Evolutionary conservation across 331 rosid genomes (phyloP).

Genomic region (Telfairia occidentalis): DNA sequence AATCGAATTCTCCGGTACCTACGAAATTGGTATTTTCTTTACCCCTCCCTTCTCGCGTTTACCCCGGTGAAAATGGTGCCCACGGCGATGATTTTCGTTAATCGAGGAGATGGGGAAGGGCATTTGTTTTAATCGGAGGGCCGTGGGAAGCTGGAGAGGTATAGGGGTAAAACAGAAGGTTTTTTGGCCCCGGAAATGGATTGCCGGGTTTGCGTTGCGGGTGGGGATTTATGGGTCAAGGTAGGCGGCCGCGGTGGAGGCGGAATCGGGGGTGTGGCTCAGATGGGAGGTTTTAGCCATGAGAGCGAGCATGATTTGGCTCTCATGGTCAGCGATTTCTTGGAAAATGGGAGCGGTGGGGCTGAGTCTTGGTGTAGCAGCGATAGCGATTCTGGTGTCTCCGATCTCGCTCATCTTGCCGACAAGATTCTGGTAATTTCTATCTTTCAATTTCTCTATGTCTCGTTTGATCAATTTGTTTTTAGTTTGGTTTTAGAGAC

Average conservation of each 20-base stretch:
- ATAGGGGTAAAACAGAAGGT: slow-evolving; percentile 9
- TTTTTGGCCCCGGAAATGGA: slow-evolving; percentile 32
- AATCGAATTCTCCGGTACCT: neutral
- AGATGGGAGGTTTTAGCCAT: slow-evolving; percentile 63
- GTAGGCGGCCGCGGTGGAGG: slow-evolving; percentile 9
- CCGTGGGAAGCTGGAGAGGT: slow-evolving; percentile 12
- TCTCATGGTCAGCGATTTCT: slow-evolving; percentile 74
- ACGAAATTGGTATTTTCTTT: neutral
- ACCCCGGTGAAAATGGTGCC: no score
- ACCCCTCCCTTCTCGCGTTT: neutral
- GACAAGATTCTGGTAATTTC: slow-evolving; percentile 56
- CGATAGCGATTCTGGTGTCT: slow-evolving; percentile 71
- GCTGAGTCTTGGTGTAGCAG: slow-evolving; percentile 85
- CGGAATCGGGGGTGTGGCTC: slow-evolving; percentile 23
- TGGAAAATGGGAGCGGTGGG: slow-evolving; percentile 78
- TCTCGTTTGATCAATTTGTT: neutral
- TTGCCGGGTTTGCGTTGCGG: slow-evolving; percentile 43
- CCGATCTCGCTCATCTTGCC: slow-evolving; percentile 71
- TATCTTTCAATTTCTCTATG: neutral
- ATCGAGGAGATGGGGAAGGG: slow-evolving; percentile 11
- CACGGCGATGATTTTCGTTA: neutral
- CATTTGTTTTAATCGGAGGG: neutral
- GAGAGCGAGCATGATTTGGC: slow-evolving; percentile 94
- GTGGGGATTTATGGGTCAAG: slow-evolving; percentile 50
- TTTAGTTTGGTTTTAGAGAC: neutral